Evolutionary conservation across 306 rosid species (phyloP).

Genomic region (Quercus glauca): DNA sequence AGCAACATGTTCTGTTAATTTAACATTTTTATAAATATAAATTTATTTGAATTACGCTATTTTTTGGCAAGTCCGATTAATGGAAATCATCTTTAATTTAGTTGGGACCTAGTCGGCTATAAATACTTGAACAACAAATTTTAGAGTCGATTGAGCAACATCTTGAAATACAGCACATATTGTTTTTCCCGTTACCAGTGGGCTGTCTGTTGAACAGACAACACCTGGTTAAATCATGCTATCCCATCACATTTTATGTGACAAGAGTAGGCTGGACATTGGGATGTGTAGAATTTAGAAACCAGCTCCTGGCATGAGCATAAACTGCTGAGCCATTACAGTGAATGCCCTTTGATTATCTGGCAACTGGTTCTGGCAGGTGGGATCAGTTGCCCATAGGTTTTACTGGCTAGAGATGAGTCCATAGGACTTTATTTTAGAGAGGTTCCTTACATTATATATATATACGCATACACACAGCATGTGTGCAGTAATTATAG

Average conservation of each 20-base stretch:
- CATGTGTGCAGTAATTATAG: background rate
- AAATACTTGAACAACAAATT: background rate
- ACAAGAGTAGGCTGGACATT: background rate
- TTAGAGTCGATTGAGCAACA: background rate
- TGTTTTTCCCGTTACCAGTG: background rate
- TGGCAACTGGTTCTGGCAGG: no score
- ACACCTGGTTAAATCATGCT: background rate
- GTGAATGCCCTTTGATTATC: no score
- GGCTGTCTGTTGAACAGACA: background rate
- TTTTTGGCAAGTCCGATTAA: background rate
- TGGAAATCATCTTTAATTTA: background rate
- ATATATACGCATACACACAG: no score
- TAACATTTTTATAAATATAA: background rate
- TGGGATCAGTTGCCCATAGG: no score
- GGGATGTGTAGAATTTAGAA: background rate
- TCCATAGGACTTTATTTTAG: no score
- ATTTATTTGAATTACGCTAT: background rate
- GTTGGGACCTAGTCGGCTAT: background rate
- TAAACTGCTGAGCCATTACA: no score
- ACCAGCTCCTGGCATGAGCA: background rate
- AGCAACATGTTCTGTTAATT: background rate
- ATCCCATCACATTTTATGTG: background rate
- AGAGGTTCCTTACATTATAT: no score
- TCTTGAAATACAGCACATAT: background rate
- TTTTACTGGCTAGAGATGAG: no score